Base-by-base conservation (phyloP, 768 basidiomycete genomes). In the Boletus subparvulus region DNA sequence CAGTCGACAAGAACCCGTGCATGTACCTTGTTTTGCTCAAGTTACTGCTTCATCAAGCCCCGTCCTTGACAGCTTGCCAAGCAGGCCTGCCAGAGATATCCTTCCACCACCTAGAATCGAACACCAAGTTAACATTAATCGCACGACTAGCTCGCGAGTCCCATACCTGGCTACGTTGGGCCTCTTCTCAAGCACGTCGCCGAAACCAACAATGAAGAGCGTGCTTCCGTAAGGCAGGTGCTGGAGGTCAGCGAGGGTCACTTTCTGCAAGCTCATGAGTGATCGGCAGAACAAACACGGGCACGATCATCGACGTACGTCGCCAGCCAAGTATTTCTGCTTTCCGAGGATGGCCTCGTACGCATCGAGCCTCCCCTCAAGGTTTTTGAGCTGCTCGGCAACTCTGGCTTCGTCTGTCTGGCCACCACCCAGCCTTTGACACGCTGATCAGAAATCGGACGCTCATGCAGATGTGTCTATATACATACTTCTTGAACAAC, bases 161-260 rank as follows among this genome's bases (percentile, higher is more conserved):
- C 4, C 73, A 16, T 33, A 81, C 80, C 79, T 77, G 0, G 72
- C 56, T 3, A 83, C 74, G 56, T 81, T 78, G 8, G 80, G 78
- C 61, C 73, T 71, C 39, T 54, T 65, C 14, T 42, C 19, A 32
- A 70, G 58, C 19, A 82, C 56, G 11, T 74, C 55, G 11, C 71
- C 61, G 41, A 61, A 55, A 1, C 74, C 75, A 1, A 59, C 55
- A 2, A 8, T 14, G 19, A 42, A 53, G 30, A 78, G 60, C 45
- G 65, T 24, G n/a, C 45, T 50, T 19, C 77, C 80, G 47, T 77
- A 79, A 0, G 84, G 78, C 33, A 86, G 65, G 65, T 85, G 84
- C 68, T 78, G 79, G 12, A 87, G 73, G 63, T 87, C 86, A 4
- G 80, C 83, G 1, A 86, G 71, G 8, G 82, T 84, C 50, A 87